A percentile compares a stretch with the other conserved stretches of the same genome.
Evolutionary conservation across 495 filamentous ascomycete genomes (phyloP).

Genomic region (Darksidea phi): DNA sequence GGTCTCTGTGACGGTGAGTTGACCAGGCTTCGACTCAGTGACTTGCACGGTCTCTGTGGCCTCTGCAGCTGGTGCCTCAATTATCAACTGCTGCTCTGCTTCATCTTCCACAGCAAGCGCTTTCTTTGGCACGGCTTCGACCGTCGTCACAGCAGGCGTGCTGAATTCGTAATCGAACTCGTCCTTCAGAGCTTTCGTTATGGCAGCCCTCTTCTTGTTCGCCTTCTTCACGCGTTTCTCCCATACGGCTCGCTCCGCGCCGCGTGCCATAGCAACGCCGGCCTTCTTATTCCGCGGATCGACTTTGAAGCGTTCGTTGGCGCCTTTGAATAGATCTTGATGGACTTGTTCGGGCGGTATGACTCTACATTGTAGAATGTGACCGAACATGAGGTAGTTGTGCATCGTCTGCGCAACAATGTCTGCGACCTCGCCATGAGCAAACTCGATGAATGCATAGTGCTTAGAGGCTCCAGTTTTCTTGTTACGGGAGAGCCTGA

Average conservation of each 20-base stretch:
- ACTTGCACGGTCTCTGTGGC: not conserved
- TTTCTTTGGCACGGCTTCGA: slow-evolving; percentile 54
- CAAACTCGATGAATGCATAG: slow-evolving; percentile 91
- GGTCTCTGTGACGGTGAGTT: slow-evolving; percentile 12
- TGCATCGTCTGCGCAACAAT: slow-evolving; percentile 94
- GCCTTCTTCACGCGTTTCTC: slow-evolving; percentile 66
- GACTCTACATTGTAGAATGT: slow-evolving; percentile 81
- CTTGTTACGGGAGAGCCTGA: slow-evolving; percentile 87
- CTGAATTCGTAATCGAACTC: slow-evolving; percentile 80
- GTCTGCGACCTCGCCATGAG: slow-evolving; percentile 70
- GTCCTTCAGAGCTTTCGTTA: slow-evolving; percentile 70
- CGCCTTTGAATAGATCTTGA: slow-evolving; percentile 78
- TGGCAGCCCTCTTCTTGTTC: slow-evolving; percentile 61
- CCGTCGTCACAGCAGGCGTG: slow-evolving; percentile 66
- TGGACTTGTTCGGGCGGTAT: slow-evolving; percentile 76
- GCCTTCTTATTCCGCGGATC: slow-evolving; percentile 83
- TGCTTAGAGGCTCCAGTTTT: slow-evolving; percentile 86
- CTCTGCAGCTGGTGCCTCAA: slow-evolving; percentile 8
- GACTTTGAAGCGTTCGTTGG: slow-evolving; percentile 82
- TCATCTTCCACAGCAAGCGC: slow-evolving; percentile 37
- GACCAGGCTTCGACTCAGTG: slow-evolving; percentile 1
- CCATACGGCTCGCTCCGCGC: slow-evolving; percentile 72
- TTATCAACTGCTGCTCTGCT: slow-evolving; percentile 17
- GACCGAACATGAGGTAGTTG: slow-evolving; percentile 93
- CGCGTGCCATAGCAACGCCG: slow-evolving; percentile 67